Evolutionary conservation across 306 rosid species (phyloP).

Genomic region (Amphicarpaea edgeworthii): DNA sequence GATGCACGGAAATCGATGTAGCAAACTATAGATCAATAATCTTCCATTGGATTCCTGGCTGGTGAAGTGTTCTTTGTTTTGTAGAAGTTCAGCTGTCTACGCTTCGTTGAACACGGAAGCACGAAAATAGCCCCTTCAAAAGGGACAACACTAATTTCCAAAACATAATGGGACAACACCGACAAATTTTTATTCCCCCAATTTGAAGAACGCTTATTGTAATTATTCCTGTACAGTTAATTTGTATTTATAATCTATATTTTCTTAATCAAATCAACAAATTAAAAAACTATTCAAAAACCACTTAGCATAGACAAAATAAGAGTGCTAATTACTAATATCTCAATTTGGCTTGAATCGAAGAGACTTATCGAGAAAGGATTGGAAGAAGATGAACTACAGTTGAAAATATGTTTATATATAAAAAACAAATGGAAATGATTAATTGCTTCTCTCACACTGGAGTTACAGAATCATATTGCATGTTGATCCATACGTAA

Average conservation of each 20-base stretch:
- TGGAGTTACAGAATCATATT: neutral
- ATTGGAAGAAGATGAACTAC: neutral
- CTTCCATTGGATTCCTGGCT: constrained; percentile 5
- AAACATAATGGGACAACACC: neutral
- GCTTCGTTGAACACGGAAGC: constrained; percentile 24
- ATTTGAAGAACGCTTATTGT: neutral
- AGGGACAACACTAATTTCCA: constrained; percentile 30
- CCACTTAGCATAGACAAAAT: neutral
- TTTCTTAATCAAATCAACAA: neutral
- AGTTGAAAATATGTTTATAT: neutral
- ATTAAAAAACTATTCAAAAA: neutral
- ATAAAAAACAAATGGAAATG: neutral
- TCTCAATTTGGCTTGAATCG: neutral
- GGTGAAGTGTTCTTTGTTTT: neutral
- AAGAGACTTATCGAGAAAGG: neutral
- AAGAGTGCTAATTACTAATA: neutral
- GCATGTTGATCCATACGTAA: neutral
- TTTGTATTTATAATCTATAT: neutral
- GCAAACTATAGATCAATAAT: neutral
- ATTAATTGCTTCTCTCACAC: neutral
- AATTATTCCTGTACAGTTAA: neutral
- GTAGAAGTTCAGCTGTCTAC: neutral
- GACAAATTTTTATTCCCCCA: neutral
- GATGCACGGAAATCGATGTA: neutral
- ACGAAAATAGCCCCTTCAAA: neutral